Percentiles rank a stretch among this genome's conserved stretches.
These are phyloP conservation scores for Chalaropsis ovoidea DNA, from an alignment of 2,329 filamentous ascomycete genomes.

Conservation along the genomic window DNA sequence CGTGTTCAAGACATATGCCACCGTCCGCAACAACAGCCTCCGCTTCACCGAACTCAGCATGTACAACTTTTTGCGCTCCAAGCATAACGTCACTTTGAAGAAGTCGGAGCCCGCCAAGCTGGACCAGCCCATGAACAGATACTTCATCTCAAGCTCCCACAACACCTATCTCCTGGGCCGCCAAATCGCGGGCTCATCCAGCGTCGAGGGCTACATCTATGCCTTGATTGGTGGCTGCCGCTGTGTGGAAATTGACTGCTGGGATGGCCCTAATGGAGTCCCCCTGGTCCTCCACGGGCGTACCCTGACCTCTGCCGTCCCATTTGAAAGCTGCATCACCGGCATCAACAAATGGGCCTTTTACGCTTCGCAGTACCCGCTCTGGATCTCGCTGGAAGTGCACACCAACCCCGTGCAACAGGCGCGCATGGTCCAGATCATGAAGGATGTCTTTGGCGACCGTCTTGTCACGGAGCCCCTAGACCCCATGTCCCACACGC, in stretches of 20 bases:
- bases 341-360: constrained; percentile 96
- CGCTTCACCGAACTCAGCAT: constrained; percentile 72
- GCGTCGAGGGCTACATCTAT: constrained; percentile 87
- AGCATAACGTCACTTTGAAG: constrained; percentile 59
- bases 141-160: constrained; percentile 96
- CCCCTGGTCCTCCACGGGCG: constrained; percentile 86
- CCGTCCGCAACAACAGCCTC: not conserved
- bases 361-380: constrained; percentile 69
- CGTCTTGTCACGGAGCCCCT: constrained; percentile 68
- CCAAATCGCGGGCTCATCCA: constrained; percentile 81
- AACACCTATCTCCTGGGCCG: constrained; percentile 93
- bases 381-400: constrained; percentile 92
- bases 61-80: constrained; percentile 64
- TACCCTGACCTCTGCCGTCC: constrained; percentile 77
- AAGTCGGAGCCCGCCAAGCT: constrained; percentile 54
- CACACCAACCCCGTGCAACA: constrained; percentile 83
- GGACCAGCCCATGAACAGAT: constrained; percentile 83
- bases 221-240: constrained; percentile 82
- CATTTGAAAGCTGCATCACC: constrained; percentile 83
- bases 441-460: constrained; percentile 73
- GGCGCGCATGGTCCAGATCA: constrained; percentile 75
- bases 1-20: constrained; percentile 59
- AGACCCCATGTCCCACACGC: constrained; percentile 52
- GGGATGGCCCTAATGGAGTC: constrained; percentile 81
- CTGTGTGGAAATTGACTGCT: constrained; percentile 95